These are phyloP conservation scores for Nicotiana obtusifolia DNA, from an alignment of 257 asterid species.

Conservation along the genomic window DNA sequence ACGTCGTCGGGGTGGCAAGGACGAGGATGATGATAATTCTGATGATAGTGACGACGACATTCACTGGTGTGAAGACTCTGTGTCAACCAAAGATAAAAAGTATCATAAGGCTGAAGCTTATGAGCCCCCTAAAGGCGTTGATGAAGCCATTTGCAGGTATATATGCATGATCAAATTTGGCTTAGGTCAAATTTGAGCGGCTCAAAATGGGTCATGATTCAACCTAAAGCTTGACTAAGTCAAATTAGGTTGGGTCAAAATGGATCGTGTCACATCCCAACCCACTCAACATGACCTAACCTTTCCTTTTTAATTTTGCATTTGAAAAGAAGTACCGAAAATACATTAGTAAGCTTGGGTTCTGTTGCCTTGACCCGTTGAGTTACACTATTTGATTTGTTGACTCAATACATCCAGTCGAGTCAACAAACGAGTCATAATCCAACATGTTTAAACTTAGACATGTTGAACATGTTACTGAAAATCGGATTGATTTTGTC, in stretches of 20 bases:
- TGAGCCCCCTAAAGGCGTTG: slow-evolving; percentile 8
- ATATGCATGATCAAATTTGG: too few species aligned
- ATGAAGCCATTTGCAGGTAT: slow-evolving; percentile 14
- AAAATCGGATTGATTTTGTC: background rate
- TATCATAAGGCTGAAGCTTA: slow-evolving; percentile 8
- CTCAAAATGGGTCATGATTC: background rate
- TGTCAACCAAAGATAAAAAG: slow-evolving; percentile 9
- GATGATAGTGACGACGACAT: background rate
- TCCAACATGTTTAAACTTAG: too few species aligned
- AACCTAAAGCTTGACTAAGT: background rate
- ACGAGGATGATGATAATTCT: background rate
- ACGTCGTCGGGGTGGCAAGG: background rate
- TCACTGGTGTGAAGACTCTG: slow-evolving; percentile 9
- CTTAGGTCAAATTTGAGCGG: background rate
- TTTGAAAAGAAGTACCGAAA: too few species aligned
- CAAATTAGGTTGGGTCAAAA: background rate
- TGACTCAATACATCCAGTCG: too few species aligned
- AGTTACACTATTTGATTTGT: too few species aligned
- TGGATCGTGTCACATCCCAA: background rate
- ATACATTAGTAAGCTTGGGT: too few species aligned
- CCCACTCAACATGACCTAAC: background rate
- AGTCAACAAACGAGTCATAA: background rate
- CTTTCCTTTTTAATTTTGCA: background rate
- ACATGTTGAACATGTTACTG: background rate
- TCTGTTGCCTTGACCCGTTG: background rate